These are phyloP conservation scores for Pseudogymnoascus sp. DNA, from an alignment of 2,329 filamentous ascomycete genomes.

Conservation along the genomic window DNA sequence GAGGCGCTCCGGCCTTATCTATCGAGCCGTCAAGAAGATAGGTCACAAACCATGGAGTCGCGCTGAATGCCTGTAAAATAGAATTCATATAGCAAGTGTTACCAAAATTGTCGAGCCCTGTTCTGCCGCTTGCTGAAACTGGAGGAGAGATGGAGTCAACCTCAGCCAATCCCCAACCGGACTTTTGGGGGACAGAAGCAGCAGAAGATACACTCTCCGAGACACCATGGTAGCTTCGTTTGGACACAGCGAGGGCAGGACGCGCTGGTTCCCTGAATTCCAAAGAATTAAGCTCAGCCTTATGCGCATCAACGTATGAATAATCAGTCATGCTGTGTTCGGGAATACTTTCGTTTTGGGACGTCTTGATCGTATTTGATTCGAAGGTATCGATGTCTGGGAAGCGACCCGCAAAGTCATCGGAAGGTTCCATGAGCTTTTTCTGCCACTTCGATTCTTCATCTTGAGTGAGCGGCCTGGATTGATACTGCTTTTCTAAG, in stretches of 20 bases:
- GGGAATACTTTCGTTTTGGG: slow-evolving; percentile 42
- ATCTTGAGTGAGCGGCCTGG: slow-evolving; percentile 66
- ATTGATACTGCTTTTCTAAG: slow-evolving; percentile 34
- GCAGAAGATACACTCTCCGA: slow-evolving; percentile 44
- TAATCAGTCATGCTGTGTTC: slow-evolving; percentile 37
- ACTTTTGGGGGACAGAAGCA: slow-evolving; percentile 35
- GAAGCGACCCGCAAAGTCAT: slow-evolving; percentile 77
- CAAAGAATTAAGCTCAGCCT: slow-evolving; percentile 24
- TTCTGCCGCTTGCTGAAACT: slow-evolving; percentile 45
- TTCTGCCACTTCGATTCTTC: slow-evolving; percentile 78
- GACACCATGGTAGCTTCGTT: slow-evolving; percentile 73
- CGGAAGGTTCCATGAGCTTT: slow-evolving; percentile 61
- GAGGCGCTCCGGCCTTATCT: slow-evolving; percentile 57
- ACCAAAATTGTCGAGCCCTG: slow-evolving; percentile 72
- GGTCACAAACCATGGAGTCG: slow-evolving; percentile 60
- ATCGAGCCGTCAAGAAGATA: slow-evolving; percentile 51
- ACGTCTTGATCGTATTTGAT: slow-evolving; percentile 44
- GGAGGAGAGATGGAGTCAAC: slow-evolving; percentile 34
- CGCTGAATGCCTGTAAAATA: slow-evolving; percentile 74
- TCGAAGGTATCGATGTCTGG: slow-evolving; percentile 44
- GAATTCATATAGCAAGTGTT: slow-evolving; percentile 90
- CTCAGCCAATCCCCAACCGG: slow-evolving; percentile 31
- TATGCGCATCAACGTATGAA: slow-evolving; percentile 14
- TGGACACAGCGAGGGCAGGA: slow-evolving; percentile 45
- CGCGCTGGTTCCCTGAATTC: slow-evolving; percentile 29